A percentile compares a stretch with the other conserved stretches of the same genome.
Evolutionary conservation across 257 asterid species (phyloP).

Genomic region (Linaria vulgaris): DNA sequence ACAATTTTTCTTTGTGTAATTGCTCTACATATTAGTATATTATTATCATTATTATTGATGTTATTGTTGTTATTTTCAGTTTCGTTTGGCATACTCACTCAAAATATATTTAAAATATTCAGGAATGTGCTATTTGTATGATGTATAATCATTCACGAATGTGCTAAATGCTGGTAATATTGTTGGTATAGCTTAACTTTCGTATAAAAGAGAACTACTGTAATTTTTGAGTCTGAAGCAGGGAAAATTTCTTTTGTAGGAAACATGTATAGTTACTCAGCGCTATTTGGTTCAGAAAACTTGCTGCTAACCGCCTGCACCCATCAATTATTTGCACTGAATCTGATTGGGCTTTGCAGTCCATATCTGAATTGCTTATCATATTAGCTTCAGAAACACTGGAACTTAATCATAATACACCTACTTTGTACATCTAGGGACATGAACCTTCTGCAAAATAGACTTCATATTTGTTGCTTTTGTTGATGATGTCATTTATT

Average conservation of each 20-base stretch:
- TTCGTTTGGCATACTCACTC: too few species aligned
- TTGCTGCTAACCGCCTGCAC: background rate
- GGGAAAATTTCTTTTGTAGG: background rate
- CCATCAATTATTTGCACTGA: background rate
- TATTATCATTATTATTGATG: too few species aligned
- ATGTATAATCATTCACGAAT: background rate
- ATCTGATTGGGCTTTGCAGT: constrained; percentile 7
- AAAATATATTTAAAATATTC: too few species aligned
- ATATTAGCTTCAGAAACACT: background rate
- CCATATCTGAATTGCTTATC: background rate
- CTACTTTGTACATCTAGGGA: background rate
- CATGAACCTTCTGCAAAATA: background rate
- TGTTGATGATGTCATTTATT: constrained; percentile 21
- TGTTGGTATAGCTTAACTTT: background rate
- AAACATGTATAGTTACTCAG: background rate
- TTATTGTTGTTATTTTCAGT: background rate
- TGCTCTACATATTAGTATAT: too few species aligned
- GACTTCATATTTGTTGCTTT: constrained; percentile 13
- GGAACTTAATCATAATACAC: background rate
- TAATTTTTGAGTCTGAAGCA: background rate
- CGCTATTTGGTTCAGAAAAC: background rate
- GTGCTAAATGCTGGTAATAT: background rate
- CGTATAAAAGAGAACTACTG: background rate
- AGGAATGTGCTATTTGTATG: background rate
- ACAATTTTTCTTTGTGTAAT: background rate